phyloP scores from a whole-genome alignment of 768 basidiomycete species.

The Tulasnella sp. region DNA sequence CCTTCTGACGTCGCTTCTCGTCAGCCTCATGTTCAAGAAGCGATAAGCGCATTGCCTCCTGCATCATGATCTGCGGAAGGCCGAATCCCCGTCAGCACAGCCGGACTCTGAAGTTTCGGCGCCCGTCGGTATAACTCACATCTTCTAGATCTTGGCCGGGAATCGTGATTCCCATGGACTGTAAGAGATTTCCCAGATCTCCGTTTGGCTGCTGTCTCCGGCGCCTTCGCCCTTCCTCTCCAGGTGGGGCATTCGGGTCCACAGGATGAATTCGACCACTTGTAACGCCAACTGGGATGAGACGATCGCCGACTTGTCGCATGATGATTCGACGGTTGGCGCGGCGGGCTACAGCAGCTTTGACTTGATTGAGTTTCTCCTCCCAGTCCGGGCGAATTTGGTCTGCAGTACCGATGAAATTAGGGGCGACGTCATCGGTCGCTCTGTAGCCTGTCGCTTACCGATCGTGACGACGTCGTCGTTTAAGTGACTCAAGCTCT shows the following conservation, averaged over 20 bases:
- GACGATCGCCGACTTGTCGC: conserved; percentile 94
- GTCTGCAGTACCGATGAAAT: conserved; percentile 37
- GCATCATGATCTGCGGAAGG: conserved; percentile 72
- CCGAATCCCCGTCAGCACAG: not conserved
- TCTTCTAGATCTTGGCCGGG: conserved; percentile 84
- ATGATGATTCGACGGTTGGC: conserved; percentile 95
- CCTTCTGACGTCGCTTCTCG: conserved; percentile 39
- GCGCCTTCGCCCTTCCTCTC: conserved; percentile 44
- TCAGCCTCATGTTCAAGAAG: conserved; percentile 92
- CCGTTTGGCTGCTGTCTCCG: conserved; percentile 35
- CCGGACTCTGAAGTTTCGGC: conserved; percentile 15
- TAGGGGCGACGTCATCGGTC: not conserved
- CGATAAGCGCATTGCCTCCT: conserved; percentile 97
- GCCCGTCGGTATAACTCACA: conserved; percentile 35
- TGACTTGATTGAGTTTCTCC: conserved; percentile 83
- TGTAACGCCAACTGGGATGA: conserved; percentile 94
- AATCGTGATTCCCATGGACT: conserved; percentile 46
- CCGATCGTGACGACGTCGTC: conserved; percentile 89
- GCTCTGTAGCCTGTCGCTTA: conserved; percentile 27
- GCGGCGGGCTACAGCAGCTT: conserved; percentile 89
- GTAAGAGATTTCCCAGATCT: conserved; percentile 51
- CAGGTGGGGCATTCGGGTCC: conserved; percentile 32
- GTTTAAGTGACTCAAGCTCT: conserved; percentile 76
- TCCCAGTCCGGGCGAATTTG: conserved; percentile 99
- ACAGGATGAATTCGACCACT: conserved; percentile 64